Percentiles rank a stretch among this genome's conserved stretches.
Evolutionary conservation across 192 early-diverging fungal genomes (phyloP).

Genomic region (Oehlia diaphana): DNA sequence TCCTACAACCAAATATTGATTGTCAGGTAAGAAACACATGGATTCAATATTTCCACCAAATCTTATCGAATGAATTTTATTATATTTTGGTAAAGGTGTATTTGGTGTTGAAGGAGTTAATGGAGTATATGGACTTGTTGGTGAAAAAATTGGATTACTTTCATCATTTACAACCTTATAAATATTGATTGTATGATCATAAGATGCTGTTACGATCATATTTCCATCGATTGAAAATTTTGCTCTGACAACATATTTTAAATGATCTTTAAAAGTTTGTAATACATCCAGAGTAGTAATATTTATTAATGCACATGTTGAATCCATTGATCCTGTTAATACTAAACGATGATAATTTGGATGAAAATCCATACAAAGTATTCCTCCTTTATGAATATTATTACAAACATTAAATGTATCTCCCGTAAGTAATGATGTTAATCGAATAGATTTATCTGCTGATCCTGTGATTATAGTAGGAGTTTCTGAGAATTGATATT

Average conservation of each 20-base stretch:
- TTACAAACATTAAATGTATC: constrained; percentile 37
- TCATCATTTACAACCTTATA: constrained; percentile 45
- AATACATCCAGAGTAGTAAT: constrained; percentile 40
- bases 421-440: constrained; percentile 46
- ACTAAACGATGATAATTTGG: constrained; percentile 50
- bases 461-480: constrained; percentile 51
- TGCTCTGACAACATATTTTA: constrained; percentile 66
- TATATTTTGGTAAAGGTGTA: neutral
- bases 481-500: constrained; percentile 30
- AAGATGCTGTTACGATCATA: constrained; percentile 64
- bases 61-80: constrained; percentile 34
- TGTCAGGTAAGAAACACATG: constrained; percentile 56
- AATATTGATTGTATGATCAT: constrained; percentile 67
- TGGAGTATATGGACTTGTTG: constrained; percentile 40
- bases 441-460: constrained; percentile 62
- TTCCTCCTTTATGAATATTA: constrained; percentile 57
- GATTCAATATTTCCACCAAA: constrained; percentile 67
- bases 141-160: constrained; percentile 1
- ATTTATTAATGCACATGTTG: constrained; percentile 44
- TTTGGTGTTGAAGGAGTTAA: neutral
- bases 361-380: constrained; percentile 65
- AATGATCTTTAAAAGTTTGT: constrained; percentile 68
- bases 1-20: constrained; percentile 53
- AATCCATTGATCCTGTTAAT: constrained; percentile 59
- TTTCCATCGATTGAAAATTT: constrained; percentile 60